phyloP scores from a whole-genome alignment of 192 early-diverging fungal genomes.

The Coemansia sp. region DNA sequence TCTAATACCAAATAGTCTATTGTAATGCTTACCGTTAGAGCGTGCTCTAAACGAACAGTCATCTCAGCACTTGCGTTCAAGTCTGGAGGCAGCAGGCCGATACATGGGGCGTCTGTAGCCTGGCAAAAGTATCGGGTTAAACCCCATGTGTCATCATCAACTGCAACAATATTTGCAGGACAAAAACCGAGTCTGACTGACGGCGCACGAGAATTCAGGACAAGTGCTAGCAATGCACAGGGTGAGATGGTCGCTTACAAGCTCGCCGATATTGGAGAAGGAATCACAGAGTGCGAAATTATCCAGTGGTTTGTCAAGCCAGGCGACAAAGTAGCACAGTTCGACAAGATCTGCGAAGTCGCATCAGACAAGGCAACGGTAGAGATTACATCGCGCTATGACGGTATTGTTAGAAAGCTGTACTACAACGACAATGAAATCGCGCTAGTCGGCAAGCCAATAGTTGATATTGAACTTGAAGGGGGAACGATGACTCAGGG shows the following conservation, averaged over 20 bases:
- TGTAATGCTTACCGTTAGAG: slow-evolving; percentile 4
- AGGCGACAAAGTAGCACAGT: slow-evolving; percentile 85
- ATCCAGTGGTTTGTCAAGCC: slow-evolving; percentile 98
- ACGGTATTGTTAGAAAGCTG: slow-evolving; percentile 78
- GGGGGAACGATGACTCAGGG: background rate
- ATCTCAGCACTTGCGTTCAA: background rate
- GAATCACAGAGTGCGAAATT: slow-evolving; percentile 96
- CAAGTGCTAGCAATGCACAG: slow-evolving; percentile 14
- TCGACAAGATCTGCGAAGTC: slow-evolving; percentile 94
- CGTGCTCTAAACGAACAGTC: background rate
- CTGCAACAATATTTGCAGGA: background rate
- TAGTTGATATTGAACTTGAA: slow-evolving; percentile 81
- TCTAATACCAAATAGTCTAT: background rate
- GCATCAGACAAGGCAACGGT: slow-evolving; percentile 99
- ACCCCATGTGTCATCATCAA: background rate
- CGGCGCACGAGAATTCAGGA: slow-evolving; percentile 47
- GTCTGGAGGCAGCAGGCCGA: background rate
- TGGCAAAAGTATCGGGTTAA: background rate
- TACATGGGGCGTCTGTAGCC: background rate
- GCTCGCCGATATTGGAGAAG: slow-evolving; percentile 97
- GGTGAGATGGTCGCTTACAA: slow-evolving; percentile 68
- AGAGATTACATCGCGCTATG: slow-evolving; percentile 94
- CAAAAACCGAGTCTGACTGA: too few species aligned
- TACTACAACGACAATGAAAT: slow-evolving; percentile 84
- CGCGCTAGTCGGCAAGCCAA: slow-evolving; percentile 85